phyloP scores from a whole-genome alignment of 768 basidiomycete species.

The Aureoboletus auriporus region DNA sequence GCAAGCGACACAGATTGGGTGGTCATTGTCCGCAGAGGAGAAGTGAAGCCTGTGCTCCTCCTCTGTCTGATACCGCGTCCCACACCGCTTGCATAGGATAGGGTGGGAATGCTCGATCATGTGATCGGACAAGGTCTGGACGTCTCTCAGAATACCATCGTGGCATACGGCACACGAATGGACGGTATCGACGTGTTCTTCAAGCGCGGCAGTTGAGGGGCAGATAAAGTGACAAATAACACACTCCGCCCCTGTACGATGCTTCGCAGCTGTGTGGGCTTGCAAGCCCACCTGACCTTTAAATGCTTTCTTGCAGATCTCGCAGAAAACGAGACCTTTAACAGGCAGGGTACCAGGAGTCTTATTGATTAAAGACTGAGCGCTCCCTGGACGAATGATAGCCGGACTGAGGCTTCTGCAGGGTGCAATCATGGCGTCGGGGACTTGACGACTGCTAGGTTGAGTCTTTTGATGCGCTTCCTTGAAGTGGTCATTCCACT shows the following conservation, averaged over 20 bases:
- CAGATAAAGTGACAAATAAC: constrained; percentile 23
- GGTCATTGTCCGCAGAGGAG: constrained; percentile 30
- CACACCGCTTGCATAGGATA: constrained; percentile 25
- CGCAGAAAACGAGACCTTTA: constrained; percentile 13
- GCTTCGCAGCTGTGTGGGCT: constrained; percentile 22
- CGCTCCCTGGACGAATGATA: constrained; percentile 12
- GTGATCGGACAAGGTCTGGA: constrained; percentile 25
- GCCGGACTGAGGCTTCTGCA: constrained; percentile 13
- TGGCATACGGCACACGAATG: constrained; percentile 27
- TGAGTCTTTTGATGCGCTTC: constrained; percentile 12
- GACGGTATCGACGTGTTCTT: constrained; percentile 23
- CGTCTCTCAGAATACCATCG: constrained; percentile 28
- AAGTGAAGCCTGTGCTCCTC: constrained; percentile 39
- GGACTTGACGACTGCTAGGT: constrained; percentile 1
- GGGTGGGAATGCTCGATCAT: constrained; percentile 26
- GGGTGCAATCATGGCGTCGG: constrained; percentile 1
- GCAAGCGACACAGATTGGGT: constrained; percentile 36
- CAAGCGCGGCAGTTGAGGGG: constrained; percentile 19
- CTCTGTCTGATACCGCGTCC: constrained; percentile 31
- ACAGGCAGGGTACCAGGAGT: background rate
- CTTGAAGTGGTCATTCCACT: constrained; percentile 28
- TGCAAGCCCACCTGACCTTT: constrained; percentile 19
- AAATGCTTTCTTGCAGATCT: constrained; percentile 22
- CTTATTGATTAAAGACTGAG: constrained; percentile 14
- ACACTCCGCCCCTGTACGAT: constrained; percentile 19